Evolutionary conservation across 2,329 filamentous ascomycete genomes (phyloP), one percentile per base, ranked within the genome.

Genomic region (Aspergillus glaucus): DNA sequence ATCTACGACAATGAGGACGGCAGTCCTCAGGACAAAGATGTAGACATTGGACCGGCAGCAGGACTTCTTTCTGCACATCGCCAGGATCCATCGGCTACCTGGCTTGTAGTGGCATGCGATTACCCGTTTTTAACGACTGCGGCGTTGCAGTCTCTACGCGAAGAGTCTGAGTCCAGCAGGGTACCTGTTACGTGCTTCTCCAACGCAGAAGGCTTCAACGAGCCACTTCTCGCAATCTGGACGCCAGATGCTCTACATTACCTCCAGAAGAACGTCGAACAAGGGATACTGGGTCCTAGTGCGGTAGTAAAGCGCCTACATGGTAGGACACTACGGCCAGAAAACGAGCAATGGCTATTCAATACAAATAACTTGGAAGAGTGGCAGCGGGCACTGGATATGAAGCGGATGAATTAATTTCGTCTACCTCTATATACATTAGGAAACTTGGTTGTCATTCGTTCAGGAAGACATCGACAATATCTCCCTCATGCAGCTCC

Each of bases 381-480:
- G 26, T 79, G 75, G 75, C 62, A 69, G 14, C 59, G 65, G 26
- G 66, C 75, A 3, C 58, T 59, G 30, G 55, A 52, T 30, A 55
- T 75, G 14, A 58, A 76, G 26, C 10, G 9, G 26, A 30, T 30
- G 9, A 5, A 30, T 30, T 30, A 12, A 30, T 10, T 12, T 30
- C 10, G 9, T 12, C 26, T 12, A 12, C 26, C 4, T 30, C 10
- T 12, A 30, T 12, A 30, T 10, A 12, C 9, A 12, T 12, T 1
- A 30, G 9, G 9, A 30, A 30, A 30, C 46, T 32, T 1, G n/a
- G 6, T 43, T 6, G 17, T 47, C 26, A 22, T 3, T 50, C 22
- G 6, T 21, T 53, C 9, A 47, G 44, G 17, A 46, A 55, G 6
- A 52, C 24, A 22, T 52, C 40, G 15, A 60, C 49, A 7, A 26